phyloP scores from a whole-genome alignment of 2,329 filamentous ascomycete species.

The Sphaerostilbella broomeana region DNA sequence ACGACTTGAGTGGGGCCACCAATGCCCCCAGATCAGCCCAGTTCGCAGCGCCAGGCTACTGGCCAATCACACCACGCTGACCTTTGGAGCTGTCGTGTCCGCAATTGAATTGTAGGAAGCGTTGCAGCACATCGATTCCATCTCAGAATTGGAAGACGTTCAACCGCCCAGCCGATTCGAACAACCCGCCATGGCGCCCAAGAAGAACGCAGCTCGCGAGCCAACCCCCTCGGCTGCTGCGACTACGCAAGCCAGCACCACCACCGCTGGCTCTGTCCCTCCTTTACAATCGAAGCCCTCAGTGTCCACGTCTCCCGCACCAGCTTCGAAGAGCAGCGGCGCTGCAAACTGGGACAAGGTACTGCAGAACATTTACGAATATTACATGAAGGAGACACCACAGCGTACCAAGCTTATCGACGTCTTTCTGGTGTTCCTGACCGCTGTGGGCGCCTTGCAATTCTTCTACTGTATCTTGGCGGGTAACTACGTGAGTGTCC shows the following conservation, averaged over 20 bases:
- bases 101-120: conserved; percentile 14
- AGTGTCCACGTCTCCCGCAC: not conserved
- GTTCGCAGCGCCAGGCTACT: not conserved
- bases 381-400: conserved; percentile 75
- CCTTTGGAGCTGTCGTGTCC: conserved; percentile 34
- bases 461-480: conserved; percentile 88
- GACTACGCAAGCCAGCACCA: conserved; percentile 24
- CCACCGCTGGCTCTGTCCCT: conserved; percentile 22
- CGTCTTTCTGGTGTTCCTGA: conserved; percentile 80
- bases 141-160: not conserved
- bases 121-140: not conserved
- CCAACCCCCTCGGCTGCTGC: conserved; percentile 28
- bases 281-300: conserved; percentile 16
- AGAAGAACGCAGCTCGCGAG: conserved; percentile 36
- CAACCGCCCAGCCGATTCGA: conserved; percentile 7
- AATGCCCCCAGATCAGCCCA: conserved; percentile 13
- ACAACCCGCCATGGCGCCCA: conserved; percentile 41
- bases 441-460: conserved; percentile 80
- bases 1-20: conserved; percentile 12
- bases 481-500: conserved; percentile 79
- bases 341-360: conserved; percentile 50
- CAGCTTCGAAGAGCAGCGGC: conserved; percentile 7
- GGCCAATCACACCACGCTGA: conserved; percentile 26
- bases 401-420: conserved; percentile 91
- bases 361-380: conserved; percentile 61